Evolutionary conservation across 352 stramenopile species (phyloP), one percentile per base, ranked within the genome.

Genomic region (Phytophthora brassicae): DNA sequence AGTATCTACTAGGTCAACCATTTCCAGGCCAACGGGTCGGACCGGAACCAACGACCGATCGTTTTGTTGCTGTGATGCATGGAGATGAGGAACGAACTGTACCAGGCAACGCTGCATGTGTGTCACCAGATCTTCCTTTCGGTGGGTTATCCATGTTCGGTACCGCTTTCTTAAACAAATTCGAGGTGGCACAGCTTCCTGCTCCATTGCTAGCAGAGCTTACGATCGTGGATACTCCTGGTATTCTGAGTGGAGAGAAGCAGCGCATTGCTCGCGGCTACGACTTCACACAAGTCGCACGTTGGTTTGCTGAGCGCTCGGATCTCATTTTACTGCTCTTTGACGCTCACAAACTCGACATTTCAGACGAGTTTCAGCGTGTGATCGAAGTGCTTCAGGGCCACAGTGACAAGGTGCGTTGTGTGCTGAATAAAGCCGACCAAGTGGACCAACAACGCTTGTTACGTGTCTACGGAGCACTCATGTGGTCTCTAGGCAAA

Each of bases 251-350:
- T 24, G 97, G 97, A 31, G 96, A 99, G 78, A 99, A 99, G 77
- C 97, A 99, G 68, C 80, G 96, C 45, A 94, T 98, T 26, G 90
- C 96, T 41, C 89, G 97, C 50, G 93, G 93, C 13, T 99, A 99
- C 78, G 96, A 99, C 79, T 99, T 99, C 68, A 86, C 87, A 7
- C 75, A 95, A 38, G 88, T 97, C 6, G 76, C 91, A 22, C 79
- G 84, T 51, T 97, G 89, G 89, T 98, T 99, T 70, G 96, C 94
- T 7, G 95, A 98, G 80, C 92, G 96, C 28, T 97, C 95, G 16
- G 97, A 99, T 72, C 88, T 98, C 48, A 99, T 99, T 66, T 77
- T 99, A 55, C 76, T 99, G 8, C 81, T 99, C n/a, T 99, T 99
- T 77, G 97, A 99, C 81, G 96, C 97, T 17, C 96, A 99, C 80